phyloP scores from a whole-genome alignment of 2,329 filamentous ascomycete genomes.

The Cladobotryum protrusum region DNA sequence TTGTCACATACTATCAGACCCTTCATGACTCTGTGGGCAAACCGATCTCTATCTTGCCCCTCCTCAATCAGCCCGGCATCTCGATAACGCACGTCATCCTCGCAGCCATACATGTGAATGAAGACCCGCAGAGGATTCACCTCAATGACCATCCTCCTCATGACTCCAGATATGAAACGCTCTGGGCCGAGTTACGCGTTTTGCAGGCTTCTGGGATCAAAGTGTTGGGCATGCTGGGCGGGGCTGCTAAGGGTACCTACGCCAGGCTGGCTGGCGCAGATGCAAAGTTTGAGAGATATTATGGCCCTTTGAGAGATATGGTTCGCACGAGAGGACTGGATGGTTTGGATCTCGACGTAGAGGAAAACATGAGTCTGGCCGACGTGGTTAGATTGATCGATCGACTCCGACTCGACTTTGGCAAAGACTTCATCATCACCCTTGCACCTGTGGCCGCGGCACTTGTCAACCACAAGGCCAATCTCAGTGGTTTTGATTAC shows the following conservation, averaged over 20 bases:
- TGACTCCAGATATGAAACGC: constrained; percentile 58
- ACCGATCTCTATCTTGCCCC: constrained; percentile 47
- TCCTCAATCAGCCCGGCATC: constrained; percentile 42
- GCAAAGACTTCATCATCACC: constrained; percentile 65
- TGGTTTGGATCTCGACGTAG: constrained; percentile 72
- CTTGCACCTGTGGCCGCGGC: constrained; percentile 77
- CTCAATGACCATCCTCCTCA: constrained; percentile 74
- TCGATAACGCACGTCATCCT: constrained; percentile 74
- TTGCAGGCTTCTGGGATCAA: constrained; percentile 70
- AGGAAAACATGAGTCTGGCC: constrained; percentile 64
- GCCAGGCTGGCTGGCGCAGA: constrained; percentile 48
- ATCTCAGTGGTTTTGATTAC: constrained; percentile 80
- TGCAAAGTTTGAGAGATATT: constrained; percentile 65
- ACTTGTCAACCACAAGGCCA: constrained; percentile 45
- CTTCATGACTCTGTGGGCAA: constrained; percentile 40
- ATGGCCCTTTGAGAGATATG: constrained; percentile 60
- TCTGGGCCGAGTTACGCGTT: constrained; percentile 72
- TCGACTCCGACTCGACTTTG: constrained; percentile 63
- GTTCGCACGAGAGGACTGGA: constrained; percentile 57
- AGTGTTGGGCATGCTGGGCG: constrained; percentile 81
- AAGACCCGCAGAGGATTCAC: constrained; percentile 57
- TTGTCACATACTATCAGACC: constrained; percentile 51
- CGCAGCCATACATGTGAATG: constrained; percentile 79
- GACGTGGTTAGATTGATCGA: constrained; percentile 64
- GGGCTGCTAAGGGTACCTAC: constrained; percentile 72